phyloP scores from a whole-genome alignment of 805 yeast species.

The Yarrowia keelungensis region DNA sequence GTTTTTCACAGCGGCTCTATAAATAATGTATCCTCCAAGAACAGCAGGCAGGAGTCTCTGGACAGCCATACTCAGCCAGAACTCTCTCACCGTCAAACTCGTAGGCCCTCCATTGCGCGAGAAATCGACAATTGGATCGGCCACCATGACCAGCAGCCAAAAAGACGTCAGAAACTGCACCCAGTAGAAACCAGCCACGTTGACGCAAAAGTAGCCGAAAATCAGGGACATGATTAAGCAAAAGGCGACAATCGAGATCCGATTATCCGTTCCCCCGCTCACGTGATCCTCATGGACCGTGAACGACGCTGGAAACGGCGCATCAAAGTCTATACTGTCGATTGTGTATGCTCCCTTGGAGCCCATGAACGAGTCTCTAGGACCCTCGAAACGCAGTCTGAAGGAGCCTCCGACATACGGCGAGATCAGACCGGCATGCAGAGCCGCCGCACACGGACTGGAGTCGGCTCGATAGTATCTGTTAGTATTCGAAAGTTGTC shows the following conservation, averaged over 20 bases:
- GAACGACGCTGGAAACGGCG: constrained; percentile 78
- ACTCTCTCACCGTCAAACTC: not conserved
- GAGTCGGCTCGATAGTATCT: constrained; percentile 79
- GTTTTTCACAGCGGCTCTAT: constrained; percentile 51
- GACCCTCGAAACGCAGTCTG: constrained; percentile 62
- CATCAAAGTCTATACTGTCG: constrained; percentile 62
- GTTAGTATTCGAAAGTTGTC: constrained; percentile 2
- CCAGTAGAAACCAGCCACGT: constrained; percentile 67
- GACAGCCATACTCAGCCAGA: constrained; percentile 56
- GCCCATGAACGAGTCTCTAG: constrained; percentile 53
- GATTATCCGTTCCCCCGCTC: constrained; percentile 70
- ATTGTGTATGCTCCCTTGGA: constrained; percentile 61
- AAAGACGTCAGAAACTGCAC: constrained; percentile 68
- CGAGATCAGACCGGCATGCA: constrained; percentile 81
- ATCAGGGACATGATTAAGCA: constrained; percentile 64
- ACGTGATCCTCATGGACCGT: constrained; percentile 20
- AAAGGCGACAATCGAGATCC: constrained; percentile 61
- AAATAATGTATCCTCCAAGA: constrained; percentile 72
- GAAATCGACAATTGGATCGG: constrained; percentile 66
- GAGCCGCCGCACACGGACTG: constrained; percentile 86
- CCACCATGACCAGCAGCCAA: constrained; percentile 82
- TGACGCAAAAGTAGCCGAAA: constrained; percentile 56
- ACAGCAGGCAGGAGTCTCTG: constrained; percentile 77
- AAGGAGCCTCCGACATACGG: constrained; percentile 83
- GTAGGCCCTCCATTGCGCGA: constrained; percentile 1